Evolutionary conservation across 1,284 basidiomycete species (phyloP).

Genomic region (Agaricales sp.): DNA sequence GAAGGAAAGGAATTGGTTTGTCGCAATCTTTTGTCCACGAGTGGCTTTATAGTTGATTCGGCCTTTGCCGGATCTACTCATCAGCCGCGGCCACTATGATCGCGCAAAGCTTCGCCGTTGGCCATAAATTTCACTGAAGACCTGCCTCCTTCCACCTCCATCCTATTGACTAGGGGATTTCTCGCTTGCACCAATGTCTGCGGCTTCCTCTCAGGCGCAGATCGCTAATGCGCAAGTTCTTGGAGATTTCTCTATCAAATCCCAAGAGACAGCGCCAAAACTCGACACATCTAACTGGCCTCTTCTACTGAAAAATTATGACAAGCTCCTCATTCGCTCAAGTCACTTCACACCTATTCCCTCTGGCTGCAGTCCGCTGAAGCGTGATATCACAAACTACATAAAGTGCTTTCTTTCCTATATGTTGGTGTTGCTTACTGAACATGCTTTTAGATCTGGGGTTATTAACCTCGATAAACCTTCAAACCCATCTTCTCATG

Average conservation of each 20-base stretch:
- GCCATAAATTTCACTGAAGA: background rate
- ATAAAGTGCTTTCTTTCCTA: slow-evolving; percentile 55
- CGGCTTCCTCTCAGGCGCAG: slow-evolving; percentile 51
- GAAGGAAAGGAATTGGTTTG: slow-evolving; percentile 5
- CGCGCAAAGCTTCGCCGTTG: background rate
- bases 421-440: slow-evolving; percentile 5
- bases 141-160: background rate
- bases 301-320: slow-evolving; percentile 96
- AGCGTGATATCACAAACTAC: slow-evolving; percentile 86
- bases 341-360: slow-evolving; percentile 99
- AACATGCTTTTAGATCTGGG: slow-evolving; percentile 58
- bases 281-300: slow-evolving; percentile 98
- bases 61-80: background rate
- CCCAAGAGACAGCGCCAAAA: slow-evolving; percentile 61
- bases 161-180: background rate
- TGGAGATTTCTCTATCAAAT: slow-evolving; percentile 80
- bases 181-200: slow-evolving; percentile 26
- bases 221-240: slow-evolving; percentile 61
- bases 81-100: background rate
- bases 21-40: slow-evolving; percentile 7
- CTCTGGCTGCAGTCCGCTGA: slow-evolving; percentile 81
- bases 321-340: slow-evolving; percentile 89
- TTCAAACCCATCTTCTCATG: slow-evolving; percentile 99
- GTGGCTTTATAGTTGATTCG: slow-evolving; percentile 3
- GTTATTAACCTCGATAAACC: slow-evolving; percentile 99